Conservation (phyloP, 306 rosid species). For the Quercus cerris region DNA sequence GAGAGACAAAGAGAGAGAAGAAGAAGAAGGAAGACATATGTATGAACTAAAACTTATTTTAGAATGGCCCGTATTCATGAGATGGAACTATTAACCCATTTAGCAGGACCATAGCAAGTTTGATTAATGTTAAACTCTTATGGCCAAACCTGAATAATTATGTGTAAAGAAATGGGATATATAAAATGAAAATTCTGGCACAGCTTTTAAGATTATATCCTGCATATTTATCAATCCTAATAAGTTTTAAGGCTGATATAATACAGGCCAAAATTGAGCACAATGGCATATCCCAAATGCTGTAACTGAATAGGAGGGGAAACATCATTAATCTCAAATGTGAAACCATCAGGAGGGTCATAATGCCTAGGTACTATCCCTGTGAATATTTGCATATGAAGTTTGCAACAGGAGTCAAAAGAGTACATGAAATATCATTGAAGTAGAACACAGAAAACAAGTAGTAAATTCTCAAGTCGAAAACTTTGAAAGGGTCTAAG, state of each 20-base stretch:
- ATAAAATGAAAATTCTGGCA: neutral
- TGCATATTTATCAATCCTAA: neutral
- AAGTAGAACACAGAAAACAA: neutral
- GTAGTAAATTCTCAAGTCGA: neutral
- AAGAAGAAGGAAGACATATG: neutral
- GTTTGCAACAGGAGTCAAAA: constrained; percentile 13
- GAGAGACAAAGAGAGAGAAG: no score
- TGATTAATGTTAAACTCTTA: neutral
- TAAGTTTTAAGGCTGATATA: neutral
- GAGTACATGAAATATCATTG: neutral
- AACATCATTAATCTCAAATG: constrained; percentile 75
- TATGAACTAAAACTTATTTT: neutral
- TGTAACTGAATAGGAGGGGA: constrained; percentile 59
- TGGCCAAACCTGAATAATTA: neutral
- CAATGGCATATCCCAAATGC: neutral
- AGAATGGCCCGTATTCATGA: neutral
- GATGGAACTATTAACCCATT: neutral
- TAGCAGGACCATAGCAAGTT: neutral
- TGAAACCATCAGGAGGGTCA: constrained; percentile 86
- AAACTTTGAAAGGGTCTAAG: neutral
- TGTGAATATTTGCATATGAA: constrained; percentile 60
- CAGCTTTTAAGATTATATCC: neutral
- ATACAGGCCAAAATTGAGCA: neutral
- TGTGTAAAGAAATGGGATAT: neutral
- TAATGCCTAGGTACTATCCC: constrained; percentile 76